These are phyloP conservation scores for Penicillium chermesinum DNA, from an alignment of 495 filamentous ascomycete genomes.

Conservation along the genomic window DNA sequence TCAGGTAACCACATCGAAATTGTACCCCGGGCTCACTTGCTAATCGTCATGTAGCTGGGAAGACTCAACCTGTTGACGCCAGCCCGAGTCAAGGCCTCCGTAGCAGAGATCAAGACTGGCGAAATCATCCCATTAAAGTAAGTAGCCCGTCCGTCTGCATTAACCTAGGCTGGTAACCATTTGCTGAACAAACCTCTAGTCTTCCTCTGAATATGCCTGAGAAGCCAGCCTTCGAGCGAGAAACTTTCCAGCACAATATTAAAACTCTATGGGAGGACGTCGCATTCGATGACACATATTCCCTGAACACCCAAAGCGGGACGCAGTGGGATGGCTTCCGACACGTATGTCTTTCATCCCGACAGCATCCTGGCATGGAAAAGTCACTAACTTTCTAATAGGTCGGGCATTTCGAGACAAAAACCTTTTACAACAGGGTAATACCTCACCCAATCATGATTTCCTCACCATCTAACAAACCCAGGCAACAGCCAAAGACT, in stretches of 20 bases:
- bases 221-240: constrained; percentile 46
- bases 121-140: constrained; percentile 49
- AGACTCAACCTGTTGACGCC: constrained; percentile 57
- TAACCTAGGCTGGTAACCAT: no score
- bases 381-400: neutral
- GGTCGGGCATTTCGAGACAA: constrained; percentile 34
- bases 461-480: neutral
- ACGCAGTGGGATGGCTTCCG: constrained; percentile 74
- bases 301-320: constrained; percentile 65
- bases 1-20: constrained; percentile 27
- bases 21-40: neutral
- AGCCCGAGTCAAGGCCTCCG: constrained; percentile 45
- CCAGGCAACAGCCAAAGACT: constrained; percentile 40
- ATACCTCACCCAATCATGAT: neutral
- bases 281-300: constrained; percentile 57
- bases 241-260: constrained; percentile 49
- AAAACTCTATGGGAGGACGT: constrained; percentile 36
- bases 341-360: constrained; percentile 43
- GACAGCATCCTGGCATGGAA: no score
- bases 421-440: constrained; percentile 50
- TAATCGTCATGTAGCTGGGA: constrained; percentile 31
- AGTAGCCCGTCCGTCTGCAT: constrained; percentile 6
- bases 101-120: constrained; percentile 48
- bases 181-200: no score
- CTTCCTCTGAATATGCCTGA: constrained; percentile 51